Evolutionary conservation across 2,329 filamentous ascomycete species (phyloP).

Genomic region (Incumbomyces delicatus): DNA sequence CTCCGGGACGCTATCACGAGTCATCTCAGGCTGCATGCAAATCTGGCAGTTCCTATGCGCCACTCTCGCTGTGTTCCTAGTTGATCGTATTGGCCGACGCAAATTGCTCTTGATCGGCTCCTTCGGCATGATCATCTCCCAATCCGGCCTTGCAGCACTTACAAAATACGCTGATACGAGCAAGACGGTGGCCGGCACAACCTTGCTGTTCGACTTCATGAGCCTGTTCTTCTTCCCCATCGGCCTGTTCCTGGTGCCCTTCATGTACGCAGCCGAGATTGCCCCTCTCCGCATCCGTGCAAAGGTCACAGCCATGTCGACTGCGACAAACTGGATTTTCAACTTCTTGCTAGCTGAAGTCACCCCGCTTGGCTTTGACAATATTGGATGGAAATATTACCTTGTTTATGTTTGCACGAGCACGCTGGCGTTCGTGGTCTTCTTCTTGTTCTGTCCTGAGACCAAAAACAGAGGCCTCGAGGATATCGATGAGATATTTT

Average conservation of each 20-base stretch:
- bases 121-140: slow-evolving; percentile 31
- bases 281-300: slow-evolving; percentile 25
- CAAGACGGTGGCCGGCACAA: slow-evolving; percentile 27
- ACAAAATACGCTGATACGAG: slow-evolving; percentile 28
- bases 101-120: slow-evolving; percentile 33
- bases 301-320: slow-evolving; percentile 25
- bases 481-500: slow-evolving; percentile 59
- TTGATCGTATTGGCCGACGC: slow-evolving; percentile 36
- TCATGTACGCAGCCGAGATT: slow-evolving; percentile 27
- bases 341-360: slow-evolving; percentile 30
- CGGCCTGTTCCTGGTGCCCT: slow-evolving; percentile 29
- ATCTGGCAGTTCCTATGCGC: slow-evolving; percentile 36
- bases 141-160: slow-evolving; percentile 32
- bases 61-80: slow-evolving; percentile 39
- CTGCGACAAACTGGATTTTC: slow-evolving; percentile 29
- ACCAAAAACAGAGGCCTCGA: slow-evolving; percentile 42
- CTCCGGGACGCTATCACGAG: slow-evolving; percentile 34
- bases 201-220: slow-evolving; percentile 34
- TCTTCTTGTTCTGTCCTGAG: slow-evolving; percentile 28
- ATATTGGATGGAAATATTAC: slow-evolving; percentile 40
- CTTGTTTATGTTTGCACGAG: slow-evolving; percentile 37
- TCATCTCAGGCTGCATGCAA: slow-evolving; percentile 46
- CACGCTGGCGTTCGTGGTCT: slow-evolving; percentile 26
- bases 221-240: slow-evolving; percentile 34
- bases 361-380: slow-evolving; percentile 29